Percentiles rank a stretch among this genome's conserved stretches.
Evolutionary conservation across 1,284 basidiomycete genomes (phyloP).

Genomic region (Ceratobasidium sp.): DNA sequence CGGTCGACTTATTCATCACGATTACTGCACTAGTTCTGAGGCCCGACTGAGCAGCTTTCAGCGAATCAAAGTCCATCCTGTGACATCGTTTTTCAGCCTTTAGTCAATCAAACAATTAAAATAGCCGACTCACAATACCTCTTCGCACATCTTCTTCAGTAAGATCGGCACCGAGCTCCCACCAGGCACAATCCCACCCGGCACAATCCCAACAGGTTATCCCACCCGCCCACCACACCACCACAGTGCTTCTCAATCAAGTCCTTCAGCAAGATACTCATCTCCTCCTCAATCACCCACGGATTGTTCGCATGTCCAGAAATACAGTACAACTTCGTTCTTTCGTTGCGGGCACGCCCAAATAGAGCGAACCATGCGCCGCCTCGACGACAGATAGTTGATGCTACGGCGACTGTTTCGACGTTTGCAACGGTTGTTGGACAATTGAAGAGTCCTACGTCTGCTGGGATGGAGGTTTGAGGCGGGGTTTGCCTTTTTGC

Average conservation of each 20-base stretch:
- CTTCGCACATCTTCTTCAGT: conserved; percentile 83
- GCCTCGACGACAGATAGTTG: conserved; percentile 95
- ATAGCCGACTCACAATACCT: conserved; percentile 86
- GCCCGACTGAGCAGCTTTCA: conserved; percentile 95
- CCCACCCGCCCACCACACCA: conserved; percentile 95
- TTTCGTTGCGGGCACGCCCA: conserved; percentile 93
- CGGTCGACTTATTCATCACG: conserved; percentile 98
- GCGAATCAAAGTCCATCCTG: conserved; percentile 99
- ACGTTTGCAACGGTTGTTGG: conserved; percentile 98
- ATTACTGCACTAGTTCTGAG: conserved; percentile 98
- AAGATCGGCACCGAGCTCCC: conserved; percentile 96
- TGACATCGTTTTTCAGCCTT: too few species aligned
- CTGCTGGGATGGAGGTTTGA: conserved; percentile 99
- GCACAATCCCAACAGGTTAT: conserved; percentile 93
- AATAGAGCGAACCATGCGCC: conserved; percentile 93
- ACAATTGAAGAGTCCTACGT: conserved; percentile 96
- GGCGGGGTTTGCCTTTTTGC: conserved; percentile 97
- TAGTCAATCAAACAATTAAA: too few species aligned
- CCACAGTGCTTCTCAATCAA: conserved; percentile 97
- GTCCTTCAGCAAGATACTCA: conserved; percentile 94
- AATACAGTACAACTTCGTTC: conserved; percentile 96
- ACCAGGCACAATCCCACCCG: conserved; percentile 96
- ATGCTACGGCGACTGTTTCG: conserved; percentile 97
- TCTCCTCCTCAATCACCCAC: conserved; percentile 97
- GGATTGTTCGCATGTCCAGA: conserved; percentile 99